These are phyloP conservation scores for Colletotrichum shisoi DNA, from an alignment of 2,329 filamentous ascomycete species.

Conservation along the genomic window DNA sequence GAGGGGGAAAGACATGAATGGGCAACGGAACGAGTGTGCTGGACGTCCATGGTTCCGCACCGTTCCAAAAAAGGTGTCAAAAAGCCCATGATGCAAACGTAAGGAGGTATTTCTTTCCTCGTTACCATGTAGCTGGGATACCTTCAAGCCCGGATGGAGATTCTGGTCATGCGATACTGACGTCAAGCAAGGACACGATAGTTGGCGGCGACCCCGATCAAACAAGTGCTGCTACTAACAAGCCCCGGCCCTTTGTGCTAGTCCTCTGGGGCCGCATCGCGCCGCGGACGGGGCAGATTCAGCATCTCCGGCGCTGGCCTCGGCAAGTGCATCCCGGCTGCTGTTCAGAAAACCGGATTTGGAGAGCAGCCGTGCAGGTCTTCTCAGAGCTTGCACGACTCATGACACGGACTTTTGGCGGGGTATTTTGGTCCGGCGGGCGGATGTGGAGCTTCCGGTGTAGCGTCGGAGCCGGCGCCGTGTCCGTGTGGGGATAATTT, in stretches of 20 bases:
- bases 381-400: background rate
- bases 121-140: background rate
- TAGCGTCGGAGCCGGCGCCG: background rate
- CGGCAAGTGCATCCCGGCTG: background rate
- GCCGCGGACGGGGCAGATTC: background rate
- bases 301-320: background rate
- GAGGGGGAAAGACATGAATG: background rate
- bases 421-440: background rate
- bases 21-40: background rate
- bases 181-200: background rate
- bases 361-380: background rate
- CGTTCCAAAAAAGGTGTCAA: background rate
- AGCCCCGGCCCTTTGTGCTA: background rate
- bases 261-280: background rate
- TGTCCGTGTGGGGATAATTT: background rate
- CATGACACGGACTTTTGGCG: background rate
- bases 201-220: no score
- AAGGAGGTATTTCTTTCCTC: no score
- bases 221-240: background rate
- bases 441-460: no score
- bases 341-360: background rate
- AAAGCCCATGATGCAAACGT: background rate
- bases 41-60: background rate
- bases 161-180: background rate
- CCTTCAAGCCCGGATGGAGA: background rate